Percentiles rank a stretch among this genome's conserved stretches.
Evolutionary conservation across 345 rosid species (phyloP).

Genomic region (Erysimum cheiranthoides): DNA sequence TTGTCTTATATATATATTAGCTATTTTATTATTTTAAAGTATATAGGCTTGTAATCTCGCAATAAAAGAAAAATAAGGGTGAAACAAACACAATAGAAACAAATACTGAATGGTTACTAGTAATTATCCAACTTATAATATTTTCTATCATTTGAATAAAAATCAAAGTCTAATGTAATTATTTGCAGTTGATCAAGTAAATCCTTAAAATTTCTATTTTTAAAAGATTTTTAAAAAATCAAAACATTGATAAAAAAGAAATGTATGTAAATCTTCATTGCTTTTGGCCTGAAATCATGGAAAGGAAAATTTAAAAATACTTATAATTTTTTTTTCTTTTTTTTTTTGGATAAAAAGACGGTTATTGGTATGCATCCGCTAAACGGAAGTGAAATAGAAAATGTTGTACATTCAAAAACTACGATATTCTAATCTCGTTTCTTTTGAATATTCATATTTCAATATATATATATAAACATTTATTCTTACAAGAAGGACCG

Average conservation of each 20-base stretch:
- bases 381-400: background rate
- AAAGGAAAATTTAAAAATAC: background rate
- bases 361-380: background rate
- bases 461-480: background rate
- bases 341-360: background rate
- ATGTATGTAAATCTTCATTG: background rate
- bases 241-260: background rate
- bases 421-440: background rate
- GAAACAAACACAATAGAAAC: background rate
- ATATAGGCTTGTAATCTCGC: background rate
- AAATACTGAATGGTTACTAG: background rate
- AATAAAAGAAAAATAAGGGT: background rate
- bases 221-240: background rate
- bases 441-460: background rate
- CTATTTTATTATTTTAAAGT: background rate
- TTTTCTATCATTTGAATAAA: background rate
- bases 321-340: too few species aligned
- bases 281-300: background rate
- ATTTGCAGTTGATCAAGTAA: background rate
- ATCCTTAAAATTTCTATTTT: background rate
- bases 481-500: conserved; percentile 5
- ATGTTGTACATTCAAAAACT: conserved; percentile 10
- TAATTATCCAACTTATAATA: background rate
- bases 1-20: background rate
- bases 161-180: background rate